phyloP scores from a whole-genome alignment of 192 early-diverging fungal species.

The Rhizophagus sp. region DNA sequence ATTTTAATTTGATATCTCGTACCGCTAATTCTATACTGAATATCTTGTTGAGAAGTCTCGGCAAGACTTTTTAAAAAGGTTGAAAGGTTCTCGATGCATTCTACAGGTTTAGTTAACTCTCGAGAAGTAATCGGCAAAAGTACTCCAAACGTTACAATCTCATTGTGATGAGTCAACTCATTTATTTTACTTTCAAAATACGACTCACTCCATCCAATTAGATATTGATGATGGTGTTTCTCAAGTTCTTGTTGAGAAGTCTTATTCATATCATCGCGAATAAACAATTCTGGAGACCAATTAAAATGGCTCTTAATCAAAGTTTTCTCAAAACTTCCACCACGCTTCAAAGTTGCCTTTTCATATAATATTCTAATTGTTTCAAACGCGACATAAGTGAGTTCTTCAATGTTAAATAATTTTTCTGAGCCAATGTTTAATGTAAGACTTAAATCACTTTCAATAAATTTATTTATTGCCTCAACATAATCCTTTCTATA shows the following conservation, averaged over 20 bases:
- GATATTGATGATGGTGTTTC: neutral
- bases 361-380: neutral
- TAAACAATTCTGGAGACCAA: neutral
- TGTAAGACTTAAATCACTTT: neutral
- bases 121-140: neutral
- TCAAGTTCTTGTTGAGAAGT: neutral
- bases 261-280: neutral
- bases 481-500: slow-evolving; percentile 6
- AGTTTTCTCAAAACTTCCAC: neutral
- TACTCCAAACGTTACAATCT: neutral
- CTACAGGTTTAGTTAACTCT: neutral
- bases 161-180: neutral
- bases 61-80: neutral
- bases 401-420: neutral
- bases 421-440: neutral
- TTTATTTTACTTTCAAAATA: neutral
- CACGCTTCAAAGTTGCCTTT: neutral
- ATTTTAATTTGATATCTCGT: neutral
- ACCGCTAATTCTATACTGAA: neutral
- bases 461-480: neutral
- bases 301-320: neutral
- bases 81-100: neutral
- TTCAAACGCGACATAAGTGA: neutral
- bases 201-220: neutral
- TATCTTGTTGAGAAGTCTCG: neutral